These are phyloP conservation scores for Terana coerulea DNA, from an alignment of 768 basidiomycete genomes.

Conservation along the genomic window DNA sequence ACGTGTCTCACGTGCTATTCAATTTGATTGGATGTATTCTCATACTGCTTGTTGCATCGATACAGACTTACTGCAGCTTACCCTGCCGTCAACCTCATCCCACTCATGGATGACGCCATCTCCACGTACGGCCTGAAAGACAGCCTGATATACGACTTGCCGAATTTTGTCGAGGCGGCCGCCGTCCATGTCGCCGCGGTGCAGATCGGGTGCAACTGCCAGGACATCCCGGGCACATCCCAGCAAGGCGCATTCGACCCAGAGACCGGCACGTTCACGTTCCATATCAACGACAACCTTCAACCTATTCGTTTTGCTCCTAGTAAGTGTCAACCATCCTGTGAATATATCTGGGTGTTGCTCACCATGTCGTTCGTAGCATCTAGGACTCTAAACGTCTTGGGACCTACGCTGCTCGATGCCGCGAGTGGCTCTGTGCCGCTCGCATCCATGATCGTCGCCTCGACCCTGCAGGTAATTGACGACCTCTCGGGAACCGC, in stretches of 20 bases:
- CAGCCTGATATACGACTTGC: not conserved
- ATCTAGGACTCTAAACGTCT: not conserved
- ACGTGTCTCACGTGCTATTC: not conserved
- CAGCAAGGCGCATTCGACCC: not conserved
- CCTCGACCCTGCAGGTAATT: not conserved
- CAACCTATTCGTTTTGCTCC: not conserved
- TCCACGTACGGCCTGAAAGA: not conserved
- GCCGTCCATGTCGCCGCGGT: not conserved
- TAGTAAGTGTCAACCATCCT: not conserved
- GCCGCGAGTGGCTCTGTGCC: not conserved
- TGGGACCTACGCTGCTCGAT: not conserved
- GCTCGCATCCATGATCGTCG: not conserved
- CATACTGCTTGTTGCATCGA: not conserved
- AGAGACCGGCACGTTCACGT: not conserved
- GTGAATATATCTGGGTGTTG: not conserved
- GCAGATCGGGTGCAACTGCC: not conserved
- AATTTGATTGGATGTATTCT: not conserved
- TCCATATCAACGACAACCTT: not conserved
- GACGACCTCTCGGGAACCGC: not conserved
- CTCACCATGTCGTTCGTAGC: not conserved
- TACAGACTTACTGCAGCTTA: not conserved
- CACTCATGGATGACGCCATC: not conserved
- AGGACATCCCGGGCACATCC: not conserved
- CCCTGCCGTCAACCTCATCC: not conserved
- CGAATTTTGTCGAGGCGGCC: not conserved